These are phyloP conservation scores for Moringa oleifera DNA, from an alignment of 345 rosid species.

Conservation along the genomic window DNA sequence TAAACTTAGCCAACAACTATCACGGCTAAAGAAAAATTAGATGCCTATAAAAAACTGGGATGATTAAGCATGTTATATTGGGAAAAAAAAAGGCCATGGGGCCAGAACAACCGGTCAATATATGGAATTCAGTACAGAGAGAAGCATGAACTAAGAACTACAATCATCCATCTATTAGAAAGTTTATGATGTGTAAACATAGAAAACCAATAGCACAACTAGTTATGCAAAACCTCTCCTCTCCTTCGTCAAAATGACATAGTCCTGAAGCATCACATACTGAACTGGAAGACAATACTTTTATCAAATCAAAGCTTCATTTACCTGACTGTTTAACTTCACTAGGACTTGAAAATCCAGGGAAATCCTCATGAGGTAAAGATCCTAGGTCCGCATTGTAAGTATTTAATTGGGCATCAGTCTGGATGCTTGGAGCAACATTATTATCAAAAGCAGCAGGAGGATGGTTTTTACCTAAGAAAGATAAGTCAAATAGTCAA, in stretches of 20 bases:
- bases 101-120: too few species aligned
- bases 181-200: too few species aligned
- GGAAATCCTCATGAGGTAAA: constrained; percentile 53
- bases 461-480: constrained; percentile 41
- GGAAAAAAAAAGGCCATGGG: too few species aligned
- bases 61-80: too few species aligned
- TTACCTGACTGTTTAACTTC: constrained; percentile 59
- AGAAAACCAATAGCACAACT: not conserved
- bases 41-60: too few species aligned
- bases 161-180: too few species aligned
- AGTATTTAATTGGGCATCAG: constrained; percentile 24
- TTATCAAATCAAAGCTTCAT: constrained; percentile 1
- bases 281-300: constrained; percentile 2
- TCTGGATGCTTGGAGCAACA: constrained; percentile 26
- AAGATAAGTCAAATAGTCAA: constrained; percentile 18
- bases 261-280: constrained; percentile 1
- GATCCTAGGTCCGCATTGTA: constrained; percentile 35
- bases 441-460: constrained; percentile 27
- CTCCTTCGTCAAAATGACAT: not conserved
- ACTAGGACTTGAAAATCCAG: constrained; percentile 65
- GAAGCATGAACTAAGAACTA: too few species aligned
- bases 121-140: too few species aligned
- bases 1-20: too few species aligned
- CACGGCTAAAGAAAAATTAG: too few species aligned
- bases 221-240: not conserved